Base-by-base conservation (phyloP, 352 stramenopile species). In the Pythium apleroticum region DNA sequence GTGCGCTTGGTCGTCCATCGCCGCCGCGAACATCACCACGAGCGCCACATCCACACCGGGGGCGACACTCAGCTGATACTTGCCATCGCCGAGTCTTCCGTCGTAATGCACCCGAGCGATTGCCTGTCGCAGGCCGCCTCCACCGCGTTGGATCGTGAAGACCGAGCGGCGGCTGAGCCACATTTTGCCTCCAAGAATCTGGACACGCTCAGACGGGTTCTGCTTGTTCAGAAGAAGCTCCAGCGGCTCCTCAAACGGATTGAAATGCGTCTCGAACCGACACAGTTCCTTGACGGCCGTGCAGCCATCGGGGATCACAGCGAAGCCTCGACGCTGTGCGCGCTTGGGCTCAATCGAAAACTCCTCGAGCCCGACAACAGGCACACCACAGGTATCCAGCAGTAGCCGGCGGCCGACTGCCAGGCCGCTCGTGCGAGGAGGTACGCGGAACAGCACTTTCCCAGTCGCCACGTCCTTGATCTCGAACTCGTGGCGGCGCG, bases 121-220 rank as follows among this genome's bases (percentile, higher is more conserved):
- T 12, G 35, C 19, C 35, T 41, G 35, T 19, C 35, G 35, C 19
- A 12, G 10, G 10, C 35, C 35, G 6, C 10, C 6, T 15, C 35
- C 35, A 41, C 35, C 39, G 25, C 56, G 41, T 17, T 63, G 41
- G 56, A 63, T 55, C 56, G 41, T 31, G 56, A 63, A n/a, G 17
- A 8, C 27, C 2, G 56, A 28, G 27, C 28, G n/a, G 14, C 56
- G 56, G 22, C 27, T 45, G 56, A 55, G 56, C 56, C 56, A 63
- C 56, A 55, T 43, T 12, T 45, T 43, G 14, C 31, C 19, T 11
- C 56, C 56, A 2, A 45, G 5, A 27, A 63, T 43, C 15, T 46
- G 39, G 17, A 63, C 56, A 8, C 45, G 43, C 22, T 41, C 43
- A 25, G 27, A 8, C 41, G 41, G 41, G 55, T 41, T 28, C 10